Percentiles rank a stretch among this genome's conserved stretches.
Evolutionary conservation across 768 basidiomycete genomes (phyloP).

Genomic region (Auricularia cornea): DNA sequence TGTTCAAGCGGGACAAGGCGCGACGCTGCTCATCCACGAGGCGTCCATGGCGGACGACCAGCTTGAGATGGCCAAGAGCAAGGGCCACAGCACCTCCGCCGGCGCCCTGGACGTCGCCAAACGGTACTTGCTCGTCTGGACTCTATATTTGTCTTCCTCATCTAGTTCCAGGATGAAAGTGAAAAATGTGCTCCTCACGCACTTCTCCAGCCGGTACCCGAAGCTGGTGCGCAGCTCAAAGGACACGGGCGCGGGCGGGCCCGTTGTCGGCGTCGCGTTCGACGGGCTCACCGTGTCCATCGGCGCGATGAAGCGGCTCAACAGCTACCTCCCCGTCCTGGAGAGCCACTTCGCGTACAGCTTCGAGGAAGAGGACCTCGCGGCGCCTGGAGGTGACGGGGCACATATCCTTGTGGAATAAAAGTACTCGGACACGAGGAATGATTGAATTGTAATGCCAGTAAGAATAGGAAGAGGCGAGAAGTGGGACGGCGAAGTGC

Average conservation of each 20-base stretch:
- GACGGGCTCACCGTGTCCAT: constrained; percentile 68
- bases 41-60: constrained; percentile 88
- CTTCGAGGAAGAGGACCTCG: constrained; percentile 24
- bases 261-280: constrained; percentile 66
- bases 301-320: constrained; percentile 80
- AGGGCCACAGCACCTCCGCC: constrained; percentile 84
- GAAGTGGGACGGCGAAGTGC: too few species aligned
- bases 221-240: constrained; percentile 28
- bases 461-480: too few species aligned
- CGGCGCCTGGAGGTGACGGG: constrained; percentile 11
- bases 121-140: constrained; percentile 31
- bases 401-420: neutral
- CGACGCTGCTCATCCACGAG: constrained; percentile 88
- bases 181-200: constrained; percentile 78
- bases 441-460: too few species aligned
- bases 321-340: constrained; percentile 64
- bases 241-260: constrained; percentile 22
- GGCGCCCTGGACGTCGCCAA: constrained; percentile 76
- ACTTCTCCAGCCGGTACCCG: constrained; percentile 92
- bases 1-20: constrained; percentile 50
- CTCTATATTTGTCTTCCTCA: neutral
- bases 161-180: constrained; percentile 63
- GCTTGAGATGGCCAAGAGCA: constrained; percentile 56
- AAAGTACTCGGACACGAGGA: too few species aligned
- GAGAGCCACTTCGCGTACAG: constrained; percentile 24